phyloP scores from a whole-genome alignment of 306 rosid genomes.

The Medicago truncatula region DNA sequence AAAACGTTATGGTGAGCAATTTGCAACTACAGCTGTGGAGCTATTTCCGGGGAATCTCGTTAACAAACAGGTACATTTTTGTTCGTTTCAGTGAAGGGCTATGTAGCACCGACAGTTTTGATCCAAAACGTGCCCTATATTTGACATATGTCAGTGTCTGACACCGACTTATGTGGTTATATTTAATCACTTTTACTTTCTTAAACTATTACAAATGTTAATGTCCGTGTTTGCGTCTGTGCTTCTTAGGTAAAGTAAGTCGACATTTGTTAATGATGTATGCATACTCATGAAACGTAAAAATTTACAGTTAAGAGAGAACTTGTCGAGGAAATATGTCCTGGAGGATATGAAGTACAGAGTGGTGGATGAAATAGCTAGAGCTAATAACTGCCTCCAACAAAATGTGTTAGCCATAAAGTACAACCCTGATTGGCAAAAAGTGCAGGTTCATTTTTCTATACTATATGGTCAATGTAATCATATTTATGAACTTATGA shows the following conservation, averaged over 20 bases:
- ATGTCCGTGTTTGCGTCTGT: not conserved
- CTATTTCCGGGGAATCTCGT: conserved; percentile 76
- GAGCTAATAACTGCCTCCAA: conserved; percentile 52
- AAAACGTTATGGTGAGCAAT: conserved; percentile 69
- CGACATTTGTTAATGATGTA: conserved; percentile 2
- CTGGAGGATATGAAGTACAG: conserved; percentile 61
- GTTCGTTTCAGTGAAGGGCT: not conserved
- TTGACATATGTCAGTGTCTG: not conserved
- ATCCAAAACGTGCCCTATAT: not conserved
- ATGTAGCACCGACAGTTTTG: not conserved
- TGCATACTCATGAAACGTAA: conserved; percentile 31
- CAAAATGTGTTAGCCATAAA: conserved; percentile 64
- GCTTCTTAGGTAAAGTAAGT: not conserved
- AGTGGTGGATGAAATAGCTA: conserved; percentile 66
- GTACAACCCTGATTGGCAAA: conserved; percentile 69
- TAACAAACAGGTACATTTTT: conserved; percentile 56
- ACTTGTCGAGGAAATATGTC: conserved; percentile 49
- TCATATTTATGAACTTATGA: not conserved
- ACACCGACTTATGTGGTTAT: not conserved
- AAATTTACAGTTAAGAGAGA: conserved; percentile 64
- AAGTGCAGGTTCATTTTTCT: conserved; percentile 53
- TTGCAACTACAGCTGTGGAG: conserved; percentile 65
- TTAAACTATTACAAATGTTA: not conserved
- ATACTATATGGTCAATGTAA: not conserved
- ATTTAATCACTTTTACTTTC: not conserved